Percentiles rank a stretch among this genome's conserved stretches.
Evolutionary conservation across 192 early-diverging fungal genomes (phyloP).

Genomic region (Oehlia diaphana): DNA sequence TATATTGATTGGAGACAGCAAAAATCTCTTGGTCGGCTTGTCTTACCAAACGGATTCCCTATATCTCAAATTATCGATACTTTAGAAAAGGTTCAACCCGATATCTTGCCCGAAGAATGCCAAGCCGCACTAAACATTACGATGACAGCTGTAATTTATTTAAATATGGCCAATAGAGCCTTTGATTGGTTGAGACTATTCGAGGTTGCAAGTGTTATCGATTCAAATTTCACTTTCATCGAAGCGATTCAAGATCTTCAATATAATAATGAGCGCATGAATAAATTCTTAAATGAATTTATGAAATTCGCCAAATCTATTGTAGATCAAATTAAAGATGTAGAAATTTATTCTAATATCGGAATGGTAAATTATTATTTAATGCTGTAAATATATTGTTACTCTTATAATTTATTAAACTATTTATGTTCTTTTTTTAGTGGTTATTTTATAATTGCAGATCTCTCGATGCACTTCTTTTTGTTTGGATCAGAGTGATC

Average conservation of each 20-base stretch:
- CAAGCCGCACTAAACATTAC: neutral
- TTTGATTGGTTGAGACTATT: conserved; percentile 10
- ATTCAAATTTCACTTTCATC: neutral
- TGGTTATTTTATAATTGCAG: neutral
- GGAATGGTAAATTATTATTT: neutral
- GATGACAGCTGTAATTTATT: neutral
- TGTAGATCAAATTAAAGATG: conserved; percentile 1
- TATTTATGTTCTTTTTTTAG: neutral
- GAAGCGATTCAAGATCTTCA: neutral
- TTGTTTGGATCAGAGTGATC: neutral
- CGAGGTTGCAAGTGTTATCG: neutral
- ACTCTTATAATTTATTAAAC: neutral
- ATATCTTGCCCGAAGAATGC: neutral
- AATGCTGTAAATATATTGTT: neutral
- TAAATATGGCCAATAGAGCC: too few species aligned
- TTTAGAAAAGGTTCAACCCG: neutral
- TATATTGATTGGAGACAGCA: neutral
- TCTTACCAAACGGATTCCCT: neutral
- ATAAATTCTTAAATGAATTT: neutral
- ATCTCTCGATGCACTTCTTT: neutral
- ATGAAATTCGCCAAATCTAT: neutral
- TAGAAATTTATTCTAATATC: neutral
- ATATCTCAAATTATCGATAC: neutral
- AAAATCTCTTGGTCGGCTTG: neutral
- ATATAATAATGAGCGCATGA: neutral